These are phyloP conservation scores for Neonectria faginata DNA, from an alignment of 2,329 filamentous ascomycete genomes.

Conservation along the genomic window DNA sequence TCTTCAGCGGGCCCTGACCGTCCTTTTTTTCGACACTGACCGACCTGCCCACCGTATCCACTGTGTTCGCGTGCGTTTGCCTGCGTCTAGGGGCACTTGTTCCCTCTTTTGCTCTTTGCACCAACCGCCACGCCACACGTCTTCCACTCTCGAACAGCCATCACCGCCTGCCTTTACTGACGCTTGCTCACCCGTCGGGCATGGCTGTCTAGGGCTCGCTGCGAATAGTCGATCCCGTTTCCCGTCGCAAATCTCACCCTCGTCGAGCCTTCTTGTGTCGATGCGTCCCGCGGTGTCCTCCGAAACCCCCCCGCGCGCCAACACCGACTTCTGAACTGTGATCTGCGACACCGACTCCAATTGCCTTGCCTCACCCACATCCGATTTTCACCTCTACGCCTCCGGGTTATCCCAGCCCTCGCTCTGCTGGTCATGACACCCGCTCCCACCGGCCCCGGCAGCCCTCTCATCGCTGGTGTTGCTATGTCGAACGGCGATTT, in stretches of 20 bases:
- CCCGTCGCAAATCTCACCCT: background rate
- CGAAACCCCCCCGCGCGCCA: constrained; percentile 35
- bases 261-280: constrained; percentile 27
- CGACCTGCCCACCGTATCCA: constrained; percentile 41
- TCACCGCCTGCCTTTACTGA: constrained; percentile 35
- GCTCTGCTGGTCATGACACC: constrained; percentile 52
- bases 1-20: constrained; percentile 39
- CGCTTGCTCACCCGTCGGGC: constrained; percentile 23
- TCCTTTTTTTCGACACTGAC: constrained; percentile 36
- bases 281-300: constrained; percentile 37
- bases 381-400: constrained; percentile 24
- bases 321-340: constrained; percentile 35
- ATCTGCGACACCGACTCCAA: constrained; percentile 42
- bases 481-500: constrained; percentile 54
- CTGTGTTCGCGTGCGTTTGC: constrained; percentile 38
- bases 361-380: constrained; percentile 32
- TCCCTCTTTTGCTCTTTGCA: constrained; percentile 39
- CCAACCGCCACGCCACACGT: constrained; percentile 38
- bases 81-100: constrained; percentile 42
- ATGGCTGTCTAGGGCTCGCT: constrained; percentile 26
- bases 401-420: constrained; percentile 37
- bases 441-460: constrained; percentile 48
- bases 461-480: constrained; percentile 55
- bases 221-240: constrained; percentile 7
- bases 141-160: constrained; percentile 36